A percentile compares a stretch with the other conserved stretches of the same genome.
Conservation (phyloP, 2,329 filamentous ascomycete species). For the Colletotrichum sp. region DNA sequence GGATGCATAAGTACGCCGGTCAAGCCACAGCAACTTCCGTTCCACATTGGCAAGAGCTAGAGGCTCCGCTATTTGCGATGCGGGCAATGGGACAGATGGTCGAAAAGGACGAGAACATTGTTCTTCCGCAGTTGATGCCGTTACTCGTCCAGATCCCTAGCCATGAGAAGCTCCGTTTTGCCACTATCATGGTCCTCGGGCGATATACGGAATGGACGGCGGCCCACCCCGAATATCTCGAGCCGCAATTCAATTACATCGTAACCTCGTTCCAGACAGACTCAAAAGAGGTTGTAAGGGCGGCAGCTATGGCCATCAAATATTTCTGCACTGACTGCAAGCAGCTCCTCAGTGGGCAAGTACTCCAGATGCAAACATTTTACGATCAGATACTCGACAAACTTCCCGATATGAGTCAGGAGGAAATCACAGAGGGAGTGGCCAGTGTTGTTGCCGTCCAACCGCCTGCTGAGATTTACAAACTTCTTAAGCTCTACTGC, state of each 20-base stretch:
- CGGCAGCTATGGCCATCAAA: constrained; percentile 91
- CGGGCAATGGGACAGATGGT: constrained; percentile 97
- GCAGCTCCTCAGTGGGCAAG: constrained; percentile 81
- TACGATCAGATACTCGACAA: constrained; percentile 90
- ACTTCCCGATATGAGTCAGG: constrained; percentile 84
- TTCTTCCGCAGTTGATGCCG: constrained; percentile 90
- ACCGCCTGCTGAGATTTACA: constrained; percentile 79
- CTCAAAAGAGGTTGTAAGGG: constrained; percentile 89
- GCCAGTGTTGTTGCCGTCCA: constrained; percentile 90
- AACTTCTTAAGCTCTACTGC: constrained; percentile 88
- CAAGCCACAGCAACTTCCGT: constrained; percentile 77
- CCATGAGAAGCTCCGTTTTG: constrained; percentile 98
- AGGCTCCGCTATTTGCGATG: constrained; percentile 94
- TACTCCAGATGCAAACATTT: constrained; percentile 86
- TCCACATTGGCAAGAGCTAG: constrained; percentile 94
- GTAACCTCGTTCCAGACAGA: constrained; percentile 89
- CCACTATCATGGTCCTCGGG: constrained; percentile 96
- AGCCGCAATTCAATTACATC: constrained; percentile 94
- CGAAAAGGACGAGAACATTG: constrained; percentile 82
- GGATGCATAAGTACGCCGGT: constrained; percentile 83
- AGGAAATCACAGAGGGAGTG: constrained; percentile 95
- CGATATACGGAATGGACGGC: constrained; percentile 98
- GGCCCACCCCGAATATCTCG: constrained; percentile 88
- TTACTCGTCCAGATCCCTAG: constrained; percentile 92
- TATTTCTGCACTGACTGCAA: constrained; percentile 98